A percentile compares a stretch with the other conserved stretches of the same genome.
Evolutionary conservation across 2,329 filamentous ascomycete genomes (phyloP).

Genomic region (Phialemoniopsis sp.): DNA sequence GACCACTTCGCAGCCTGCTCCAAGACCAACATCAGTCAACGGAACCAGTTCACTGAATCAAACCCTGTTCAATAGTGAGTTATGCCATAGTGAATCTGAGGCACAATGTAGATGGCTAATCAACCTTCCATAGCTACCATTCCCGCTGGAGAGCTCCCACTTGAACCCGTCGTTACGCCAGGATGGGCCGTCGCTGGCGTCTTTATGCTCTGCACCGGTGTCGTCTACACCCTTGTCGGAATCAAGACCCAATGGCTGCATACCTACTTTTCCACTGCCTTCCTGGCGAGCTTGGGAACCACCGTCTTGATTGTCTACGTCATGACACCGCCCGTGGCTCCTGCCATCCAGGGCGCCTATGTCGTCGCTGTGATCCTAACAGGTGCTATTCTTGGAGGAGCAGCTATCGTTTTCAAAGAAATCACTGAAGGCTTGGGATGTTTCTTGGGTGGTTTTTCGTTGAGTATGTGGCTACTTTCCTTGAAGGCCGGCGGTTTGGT

Average conservation of each 20-base stretch:
- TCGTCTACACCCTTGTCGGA: slow-evolving; percentile 68
- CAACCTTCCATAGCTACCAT: slow-evolving; percentile 32
- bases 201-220: slow-evolving; percentile 70
- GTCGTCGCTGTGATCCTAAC: slow-evolving; percentile 74
- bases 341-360: slow-evolving; percentile 80
- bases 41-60: slow-evolving; percentile 9
- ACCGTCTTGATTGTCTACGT: slow-evolving; percentile 85
- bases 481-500: slow-evolving; percentile 74
- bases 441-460: slow-evolving; percentile 78
- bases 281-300: slow-evolving; percentile 67
- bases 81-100: not conserved
- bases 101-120: not conserved
- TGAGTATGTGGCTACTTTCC: slow-evolving; percentile 87
- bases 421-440: slow-evolving; percentile 79
- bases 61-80: slow-evolving; percentile 19
- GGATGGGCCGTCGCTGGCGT: slow-evolving; percentile 76
- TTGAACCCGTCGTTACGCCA: slow-evolving; percentile 73
- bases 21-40: not conserved
- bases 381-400: slow-evolving; percentile 68
- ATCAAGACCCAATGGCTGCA: slow-evolving; percentile 79
- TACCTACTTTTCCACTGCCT: slow-evolving; percentile 75
- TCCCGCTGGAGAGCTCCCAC: slow-evolving; percentile 56
- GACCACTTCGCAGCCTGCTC: slow-evolving; percentile 1
- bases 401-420: slow-evolving; percentile 76
- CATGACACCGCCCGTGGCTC: slow-evolving; percentile 71